Conservation (phyloP, 805 yeast species). For the Yarrowia hollandica region DNA sequence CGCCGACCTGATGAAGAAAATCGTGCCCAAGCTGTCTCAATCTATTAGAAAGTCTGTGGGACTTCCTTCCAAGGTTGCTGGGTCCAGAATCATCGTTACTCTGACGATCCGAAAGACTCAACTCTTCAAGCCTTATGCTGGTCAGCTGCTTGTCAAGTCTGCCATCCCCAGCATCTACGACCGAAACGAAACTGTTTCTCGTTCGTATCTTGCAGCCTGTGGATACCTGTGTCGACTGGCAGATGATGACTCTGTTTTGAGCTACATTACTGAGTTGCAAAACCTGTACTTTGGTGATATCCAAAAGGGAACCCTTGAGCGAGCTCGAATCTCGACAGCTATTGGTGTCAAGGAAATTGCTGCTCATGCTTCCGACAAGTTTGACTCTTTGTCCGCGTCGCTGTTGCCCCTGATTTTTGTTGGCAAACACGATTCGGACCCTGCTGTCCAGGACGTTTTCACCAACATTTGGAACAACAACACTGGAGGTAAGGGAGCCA, state of each 20-base stretch:
- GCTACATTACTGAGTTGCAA: slow-evolving; percentile 54
- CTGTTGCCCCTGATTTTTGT: slow-evolving; percentile 78
- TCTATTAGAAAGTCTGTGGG: slow-evolving; percentile 77
- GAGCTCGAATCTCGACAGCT: slow-evolving; percentile 54
- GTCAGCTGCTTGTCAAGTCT: slow-evolving; percentile 54
- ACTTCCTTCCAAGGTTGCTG: slow-evolving; percentile 85
- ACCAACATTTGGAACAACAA: slow-evolving; percentile 76
- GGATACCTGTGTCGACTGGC: slow-evolving; percentile 76
- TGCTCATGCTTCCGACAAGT: slow-evolving; percentile 65
- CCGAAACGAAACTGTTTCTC: slow-evolving; percentile 67
- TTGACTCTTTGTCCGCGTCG: slow-evolving; percentile 58
- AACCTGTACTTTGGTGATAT: slow-evolving; percentile 60
- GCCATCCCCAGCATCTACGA: slow-evolving; percentile 56
- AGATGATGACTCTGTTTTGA: slow-evolving; percentile 51
- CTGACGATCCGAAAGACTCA: slow-evolving; percentile 59
- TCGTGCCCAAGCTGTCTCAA: slow-evolving; percentile 52
- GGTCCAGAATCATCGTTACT: slow-evolving; percentile 68
- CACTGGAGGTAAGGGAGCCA: slow-evolving; percentile 68
- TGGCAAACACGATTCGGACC: slow-evolving; percentile 66
- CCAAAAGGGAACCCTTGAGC: slow-evolving; percentile 45
- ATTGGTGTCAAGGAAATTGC: slow-evolving; percentile 65
- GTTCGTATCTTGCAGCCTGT: slow-evolving; percentile 74
- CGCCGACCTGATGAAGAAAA: slow-evolving; percentile 50
- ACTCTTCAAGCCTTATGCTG: slow-evolving; percentile 54
- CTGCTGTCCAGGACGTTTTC: slow-evolving; percentile 51